Conservation (phyloP, 192 early-diverging fungal species). For the Backusella circina region DNA sequence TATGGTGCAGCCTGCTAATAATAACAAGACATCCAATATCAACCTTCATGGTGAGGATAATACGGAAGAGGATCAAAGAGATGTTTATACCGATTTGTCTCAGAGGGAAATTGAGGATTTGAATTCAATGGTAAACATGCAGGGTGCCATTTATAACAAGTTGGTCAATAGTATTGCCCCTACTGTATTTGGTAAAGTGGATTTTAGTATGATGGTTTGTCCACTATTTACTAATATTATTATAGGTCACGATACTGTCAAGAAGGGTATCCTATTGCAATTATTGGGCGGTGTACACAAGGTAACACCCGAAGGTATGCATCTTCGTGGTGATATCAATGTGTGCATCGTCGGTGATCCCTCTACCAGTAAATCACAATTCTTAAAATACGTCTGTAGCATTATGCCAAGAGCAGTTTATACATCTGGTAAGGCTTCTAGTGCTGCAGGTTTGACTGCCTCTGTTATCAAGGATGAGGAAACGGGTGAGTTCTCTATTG, state of each 20-base stretch:
- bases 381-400: conserved; percentile 85
- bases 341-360: conserved; percentile 98
- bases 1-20: conserved; percentile 65
- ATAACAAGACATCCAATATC: conserved; percentile 16
- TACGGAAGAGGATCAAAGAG: conserved; percentile 60
- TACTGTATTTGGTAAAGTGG: conserved; percentile 74
- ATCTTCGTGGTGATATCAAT: conserved; percentile 96
- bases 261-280: conserved; percentile 93
- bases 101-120: conserved; percentile 77
- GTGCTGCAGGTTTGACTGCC: conserved; percentile 94
- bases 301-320: conserved; percentile 85
- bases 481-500: conserved; percentile 95
- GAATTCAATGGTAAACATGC: conserved; percentile 57
- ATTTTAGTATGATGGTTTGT: not conserved
- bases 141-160: conserved; percentile 67
- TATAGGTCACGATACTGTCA: conserved; percentile 85
- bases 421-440: conserved; percentile 94
- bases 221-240: not conserved
- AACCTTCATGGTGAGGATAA: conserved; percentile 58
- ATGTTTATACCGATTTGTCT: conserved; percentile 61
- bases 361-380: conserved; percentile 92
- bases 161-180: conserved; percentile 84
- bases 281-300: conserved; percentile 96
- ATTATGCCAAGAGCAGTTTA: conserved; percentile 93
- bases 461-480: conserved; percentile 95